These are phyloP conservation scores for Ascochyta koolunga DNA, from an alignment of 2,329 filamentous ascomycete species.

Conservation along the genomic window DNA sequence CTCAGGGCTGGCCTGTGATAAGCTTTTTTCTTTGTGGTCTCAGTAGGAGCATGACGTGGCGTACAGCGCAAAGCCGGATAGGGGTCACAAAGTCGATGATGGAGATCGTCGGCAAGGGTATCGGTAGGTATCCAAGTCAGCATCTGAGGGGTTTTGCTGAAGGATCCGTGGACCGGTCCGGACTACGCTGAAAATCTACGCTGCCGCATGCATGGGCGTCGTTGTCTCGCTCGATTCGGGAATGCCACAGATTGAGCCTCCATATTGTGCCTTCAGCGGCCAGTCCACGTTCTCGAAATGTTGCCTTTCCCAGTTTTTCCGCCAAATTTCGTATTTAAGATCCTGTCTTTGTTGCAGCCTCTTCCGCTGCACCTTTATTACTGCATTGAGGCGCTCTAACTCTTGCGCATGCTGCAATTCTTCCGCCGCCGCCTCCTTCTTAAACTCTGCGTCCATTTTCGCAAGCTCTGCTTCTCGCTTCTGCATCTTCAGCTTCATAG, in stretches of 20 bases:
- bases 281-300: slow-evolving; percentile 41
- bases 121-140: slow-evolving; percentile 12
- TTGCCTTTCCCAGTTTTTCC: slow-evolving; percentile 43
- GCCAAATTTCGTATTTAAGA: slow-evolving; percentile 49
- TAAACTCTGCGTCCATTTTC: slow-evolving; percentile 42
- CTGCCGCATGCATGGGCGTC: slow-evolving; percentile 21
- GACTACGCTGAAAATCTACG: slow-evolving; percentile 6
- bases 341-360: slow-evolving; percentile 48
- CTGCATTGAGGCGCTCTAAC: slow-evolving; percentile 39
- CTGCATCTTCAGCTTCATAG: slow-evolving; percentile 43
- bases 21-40: no score
- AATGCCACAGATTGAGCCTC: slow-evolving; percentile 19
- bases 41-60: no score
- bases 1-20: no score
- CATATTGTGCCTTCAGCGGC: slow-evolving; percentile 27
- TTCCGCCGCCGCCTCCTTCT: slow-evolving; percentile 41
- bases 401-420: slow-evolving; percentile 45
- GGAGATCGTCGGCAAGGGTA: slow-evolving; percentile 3
- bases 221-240: slow-evolving; percentile 30
- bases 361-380: slow-evolving; percentile 41
- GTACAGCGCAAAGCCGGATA: no score
- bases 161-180: slow-evolving; percentile 12
- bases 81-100: no score
- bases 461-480: slow-evolving; percentile 50
- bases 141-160: neutral